Evolutionary conservation across 108 stramenopile genomes (phyloP), one percentile per base, ranked within the genome.

Genomic region (Nannochloropsis gaditana): DNA sequence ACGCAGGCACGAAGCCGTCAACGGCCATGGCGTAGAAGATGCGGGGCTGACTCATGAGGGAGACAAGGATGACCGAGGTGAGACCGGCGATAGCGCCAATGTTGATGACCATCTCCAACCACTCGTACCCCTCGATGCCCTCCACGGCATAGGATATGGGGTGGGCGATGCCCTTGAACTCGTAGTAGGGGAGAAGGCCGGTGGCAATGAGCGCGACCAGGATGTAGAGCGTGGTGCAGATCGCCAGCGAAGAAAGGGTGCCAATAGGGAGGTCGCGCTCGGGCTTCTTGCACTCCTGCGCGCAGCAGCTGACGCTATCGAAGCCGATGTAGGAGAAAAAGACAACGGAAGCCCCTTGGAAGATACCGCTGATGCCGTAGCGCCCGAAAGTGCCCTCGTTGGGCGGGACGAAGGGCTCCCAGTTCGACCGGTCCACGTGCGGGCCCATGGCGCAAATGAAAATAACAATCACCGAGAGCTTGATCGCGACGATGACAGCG

Each of bases 51-150:
- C 95, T 94, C 90, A 96, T 87, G 44, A 96, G 86, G 19, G 93
- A 92, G 9, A 97, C 91, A 80, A 97, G 87, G 31, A 97, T 95
- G 44, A 97, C 96, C 21, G 95, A 89, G 0, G 96, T 95, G 19
- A 97, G 89, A 19, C 94, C 95, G 42, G 93, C 82, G 4, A 97
- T 90, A 89, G 96, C 96, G 44, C 96, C 96, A 43, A 88, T 45
- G 3, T 86, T 84, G 3, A 85, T 85, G 44, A 90, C 45, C 83
- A 73, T 73, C 59, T n/a, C 59, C 59, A 73, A 73, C 59, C 59
- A 73, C 59, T 73, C n/a, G 59, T 2, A 73, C 59, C 59, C 59
- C n/a, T 73, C 59, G 8, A 73, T 73, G 59, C 59, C 59, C 2
- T 73, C 59, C 59, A 73, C 59, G 59, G 59, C 59, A n/a, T n/a